phyloP scores from a whole-genome alignment of 2,329 filamentous ascomycete species.

The Juglanconis sp. region DNA sequence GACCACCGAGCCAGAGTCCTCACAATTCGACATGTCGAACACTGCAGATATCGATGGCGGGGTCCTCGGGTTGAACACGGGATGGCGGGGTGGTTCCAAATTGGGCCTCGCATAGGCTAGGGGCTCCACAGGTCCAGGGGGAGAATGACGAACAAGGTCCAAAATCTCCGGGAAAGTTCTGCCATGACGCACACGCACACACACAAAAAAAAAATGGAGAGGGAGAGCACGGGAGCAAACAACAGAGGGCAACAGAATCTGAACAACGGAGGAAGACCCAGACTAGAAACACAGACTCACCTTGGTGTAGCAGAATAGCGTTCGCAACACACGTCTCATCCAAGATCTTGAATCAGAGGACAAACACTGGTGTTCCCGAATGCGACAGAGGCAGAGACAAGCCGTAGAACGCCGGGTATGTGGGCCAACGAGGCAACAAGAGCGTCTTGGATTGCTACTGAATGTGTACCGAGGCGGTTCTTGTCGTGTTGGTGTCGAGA shows the following conservation, averaged over 20 bases:
- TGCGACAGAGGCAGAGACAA: constrained; percentile 7
- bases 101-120: constrained; percentile 7
- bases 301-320: constrained; percentile 1
- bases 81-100: constrained; percentile 6
- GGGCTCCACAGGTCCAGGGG: constrained; percentile 13
- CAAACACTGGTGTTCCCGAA: background rate
- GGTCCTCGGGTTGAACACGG: constrained; percentile 1
- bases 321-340: constrained; percentile 7
- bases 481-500: constrained; percentile 1
- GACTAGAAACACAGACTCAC: constrained; percentile 9
- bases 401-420: constrained; percentile 4
- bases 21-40: background rate
- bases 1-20: background rate
- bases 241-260: background rate
- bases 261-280: background rate
- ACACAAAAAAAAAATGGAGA: background rate
- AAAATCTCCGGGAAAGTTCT: constrained; percentile 14
- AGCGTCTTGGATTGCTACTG: constrained; percentile 1
- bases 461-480: background rate
- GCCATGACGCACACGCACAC: constrained; percentile 15
- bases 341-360: background rate
- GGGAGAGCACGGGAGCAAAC: background rate
- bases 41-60: background rate
- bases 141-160: constrained; percentile 7
- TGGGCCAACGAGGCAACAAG: background rate